These are phyloP conservation scores for Boletus pseudo-olivaceus DNA, from an alignment of 768 basidiomycete genomes.

Conservation along the genomic window DNA sequence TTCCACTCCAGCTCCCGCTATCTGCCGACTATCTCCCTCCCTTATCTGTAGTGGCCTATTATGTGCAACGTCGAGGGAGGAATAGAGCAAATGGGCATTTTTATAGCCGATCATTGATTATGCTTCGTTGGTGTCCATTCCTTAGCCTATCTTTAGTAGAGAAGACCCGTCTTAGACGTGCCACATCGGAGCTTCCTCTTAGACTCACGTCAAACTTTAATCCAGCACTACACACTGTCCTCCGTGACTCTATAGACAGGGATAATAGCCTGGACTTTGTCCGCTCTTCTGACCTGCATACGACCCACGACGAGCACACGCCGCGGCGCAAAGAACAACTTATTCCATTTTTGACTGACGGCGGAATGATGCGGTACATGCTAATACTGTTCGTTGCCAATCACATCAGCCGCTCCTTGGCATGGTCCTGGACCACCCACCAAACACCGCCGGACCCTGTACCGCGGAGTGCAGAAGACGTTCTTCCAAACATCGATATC, in stretches of 20 bases:
- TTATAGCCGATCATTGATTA: slow-evolving; percentile 1
- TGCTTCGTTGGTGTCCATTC: background rate
- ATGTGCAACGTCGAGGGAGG: background rate
- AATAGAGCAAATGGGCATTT: background rate
- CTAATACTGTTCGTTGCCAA: slow-evolving; percentile 13
- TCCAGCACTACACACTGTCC: background rate
- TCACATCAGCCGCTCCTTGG: slow-evolving; percentile 11
- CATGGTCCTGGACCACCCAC: slow-evolving; percentile 30
- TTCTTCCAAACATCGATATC: slow-evolving; percentile 8
- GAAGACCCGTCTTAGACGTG: background rate
- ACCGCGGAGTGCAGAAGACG: background rate
- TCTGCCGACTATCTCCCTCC: background rate
- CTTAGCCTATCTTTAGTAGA: background rate
- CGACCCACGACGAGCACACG: background rate
- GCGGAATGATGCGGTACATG: slow-evolving; percentile 5
- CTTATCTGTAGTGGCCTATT: background rate
- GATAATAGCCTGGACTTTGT: background rate
- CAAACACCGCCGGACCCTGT: slow-evolving; percentile 21
- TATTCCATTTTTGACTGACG: background rate
- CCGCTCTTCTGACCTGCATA: background rate
- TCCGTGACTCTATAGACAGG: background rate
- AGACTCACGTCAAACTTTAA: background rate
- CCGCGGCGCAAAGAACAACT: background rate
- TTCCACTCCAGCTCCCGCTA: background rate
- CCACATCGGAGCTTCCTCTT: slow-evolving; percentile 2